These are phyloP conservation scores for Schizosaccharomyces octosporus DNA, from an alignment of 805 yeast species.

Conservation along the genomic window DNA sequence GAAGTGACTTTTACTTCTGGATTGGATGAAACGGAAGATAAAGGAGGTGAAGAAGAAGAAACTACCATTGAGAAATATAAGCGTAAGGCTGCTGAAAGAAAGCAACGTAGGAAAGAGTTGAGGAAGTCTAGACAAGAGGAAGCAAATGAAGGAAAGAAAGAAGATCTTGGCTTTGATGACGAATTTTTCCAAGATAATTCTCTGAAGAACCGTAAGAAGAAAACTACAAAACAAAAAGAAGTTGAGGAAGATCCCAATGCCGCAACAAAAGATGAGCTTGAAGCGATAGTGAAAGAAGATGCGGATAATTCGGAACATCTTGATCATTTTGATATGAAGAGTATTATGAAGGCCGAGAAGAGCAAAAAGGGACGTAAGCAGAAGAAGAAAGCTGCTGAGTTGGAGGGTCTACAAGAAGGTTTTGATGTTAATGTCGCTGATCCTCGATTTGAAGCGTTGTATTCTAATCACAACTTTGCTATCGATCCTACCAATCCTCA, in stretches of 20 bases:
- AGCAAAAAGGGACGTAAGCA: constrained; percentile 7
- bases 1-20: constrained; percentile 92
- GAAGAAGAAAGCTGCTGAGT: constrained; percentile 22
- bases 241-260: constrained; percentile 12
- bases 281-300: constrained; percentile 45
- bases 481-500: constrained; percentile 87
- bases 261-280: constrained; percentile 40
- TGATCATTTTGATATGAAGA: constrained; percentile 61
- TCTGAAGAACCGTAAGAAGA: constrained; percentile 12
- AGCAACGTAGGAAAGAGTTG: constrained; percentile 25
- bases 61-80: constrained; percentile 55
- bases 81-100: constrained; percentile 77
- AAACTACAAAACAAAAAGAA: constrained; percentile 4
- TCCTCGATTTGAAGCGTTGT: constrained; percentile 63
- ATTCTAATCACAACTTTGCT: constrained; percentile 70
- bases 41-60: constrained; percentile 26
- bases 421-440: constrained; percentile 55
- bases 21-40: constrained; percentile 22
- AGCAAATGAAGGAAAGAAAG: constrained; percentile 18
- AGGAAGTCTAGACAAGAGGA: constrained; percentile 37
- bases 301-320: constrained; percentile 18
- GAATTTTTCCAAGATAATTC: constrained; percentile 9
- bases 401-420: constrained; percentile 24
- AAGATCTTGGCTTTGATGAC: constrained; percentile 13
- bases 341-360: constrained; percentile 50